Conservation (phyloP, 192 early-diverging fungal genomes). For the Podila epigama region DNA sequence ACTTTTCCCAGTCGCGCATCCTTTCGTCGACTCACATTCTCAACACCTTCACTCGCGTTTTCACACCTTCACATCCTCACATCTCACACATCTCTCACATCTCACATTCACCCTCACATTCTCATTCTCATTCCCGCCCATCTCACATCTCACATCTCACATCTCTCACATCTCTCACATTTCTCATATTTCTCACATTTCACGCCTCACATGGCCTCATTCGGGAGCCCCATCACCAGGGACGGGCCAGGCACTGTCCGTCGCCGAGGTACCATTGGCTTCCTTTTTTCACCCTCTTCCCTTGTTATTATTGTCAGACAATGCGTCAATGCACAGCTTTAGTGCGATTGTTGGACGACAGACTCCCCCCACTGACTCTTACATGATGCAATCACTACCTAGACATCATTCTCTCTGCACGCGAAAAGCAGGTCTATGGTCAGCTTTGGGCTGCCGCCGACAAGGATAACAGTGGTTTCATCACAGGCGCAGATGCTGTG, state of each 20-base stretch:
- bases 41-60: too few species aligned
- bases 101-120: neutral
- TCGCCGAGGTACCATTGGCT: slow-evolving; percentile 27
- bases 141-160: neutral
- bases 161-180: neutral
- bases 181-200: neutral
- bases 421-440: slow-evolving; percentile 68
- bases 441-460: slow-evolving; percentile 71
- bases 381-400: neutral
- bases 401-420: slow-evolving; percentile 60
- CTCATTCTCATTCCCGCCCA: neutral
- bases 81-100: too few species aligned
- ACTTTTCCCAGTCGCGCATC: too few species aligned
- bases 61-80: too few species aligned
- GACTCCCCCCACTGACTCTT: neutral
- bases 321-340: neutral
- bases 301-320: neutral
- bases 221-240: slow-evolving; percentile 37
- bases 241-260: slow-evolving; percentile 41
- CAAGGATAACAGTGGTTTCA: slow-evolving; percentile 64
- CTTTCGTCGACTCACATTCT: too few species aligned
- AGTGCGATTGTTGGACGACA: neutral
- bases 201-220: slow-evolving; percentile 19
- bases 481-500: slow-evolving; percentile 74
- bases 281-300: neutral